These are phyloP conservation scores for Cylindrotheca fusiformis DNA, from an alignment of 108 stramenopile genomes.

Conservation along the genomic window DNA sequence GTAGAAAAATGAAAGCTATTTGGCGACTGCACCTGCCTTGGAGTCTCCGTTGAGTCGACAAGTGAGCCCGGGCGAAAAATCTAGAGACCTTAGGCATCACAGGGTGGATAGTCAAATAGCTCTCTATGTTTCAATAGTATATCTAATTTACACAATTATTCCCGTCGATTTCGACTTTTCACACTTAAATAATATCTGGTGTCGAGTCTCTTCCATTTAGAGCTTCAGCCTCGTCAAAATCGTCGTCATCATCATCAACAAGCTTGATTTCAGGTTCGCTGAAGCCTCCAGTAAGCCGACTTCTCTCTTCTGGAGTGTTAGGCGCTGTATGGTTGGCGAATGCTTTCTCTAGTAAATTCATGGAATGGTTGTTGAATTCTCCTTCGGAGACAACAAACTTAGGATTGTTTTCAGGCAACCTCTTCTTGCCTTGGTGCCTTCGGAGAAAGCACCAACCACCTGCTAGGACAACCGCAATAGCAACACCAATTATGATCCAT, in stretches of 20 bases:
- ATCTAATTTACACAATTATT: no score
- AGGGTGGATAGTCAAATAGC: no score
- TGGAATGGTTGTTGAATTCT: constrained; percentile 34
- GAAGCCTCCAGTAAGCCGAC: neutral
- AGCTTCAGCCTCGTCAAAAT: constrained; percentile 24
- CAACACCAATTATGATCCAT: constrained; percentile 32
- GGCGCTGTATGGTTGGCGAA: constrained; percentile 13
- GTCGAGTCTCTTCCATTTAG: constrained; percentile 8
- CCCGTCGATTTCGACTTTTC: no score
- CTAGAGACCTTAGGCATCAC: no score
- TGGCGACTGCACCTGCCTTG: no score
- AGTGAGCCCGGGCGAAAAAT: no score
- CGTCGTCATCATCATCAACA: constrained; percentile 20
- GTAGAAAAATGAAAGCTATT: no score
- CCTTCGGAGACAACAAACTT: constrained; percentile 17
- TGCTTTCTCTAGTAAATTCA: constrained; percentile 37
- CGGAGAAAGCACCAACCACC: neutral
- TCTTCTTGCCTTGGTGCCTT: constrained; percentile 3
- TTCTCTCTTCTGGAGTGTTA: neutral
- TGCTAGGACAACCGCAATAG: neutral
- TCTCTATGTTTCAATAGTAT: no score
- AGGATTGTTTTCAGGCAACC: constrained; percentile 26
- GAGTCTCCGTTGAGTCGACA: no score
- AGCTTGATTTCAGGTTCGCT: constrained; percentile 12
- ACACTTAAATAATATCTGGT: constrained; percentile 27